These are phyloP conservation scores for Hanseniaspora uvarum DNA, from an alignment of 1,139 yeast species.

Conservation along the genomic window DNA sequence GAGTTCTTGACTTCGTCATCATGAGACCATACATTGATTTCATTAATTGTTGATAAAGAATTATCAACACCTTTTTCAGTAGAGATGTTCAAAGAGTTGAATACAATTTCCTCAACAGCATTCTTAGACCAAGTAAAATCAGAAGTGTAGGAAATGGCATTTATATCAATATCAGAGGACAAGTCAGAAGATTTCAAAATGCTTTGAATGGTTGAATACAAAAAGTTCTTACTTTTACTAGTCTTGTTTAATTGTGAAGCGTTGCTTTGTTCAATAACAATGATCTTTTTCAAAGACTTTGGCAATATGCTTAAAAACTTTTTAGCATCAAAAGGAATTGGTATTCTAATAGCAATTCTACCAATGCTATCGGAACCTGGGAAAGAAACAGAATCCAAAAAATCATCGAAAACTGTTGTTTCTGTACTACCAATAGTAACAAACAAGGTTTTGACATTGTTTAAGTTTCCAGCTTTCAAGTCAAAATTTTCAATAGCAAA, in stretches of 20 bases:
- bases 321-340: slow-evolving; percentile 60
- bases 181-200: slow-evolving; percentile 49
- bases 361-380: slow-evolving; percentile 45
- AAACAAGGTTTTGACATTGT: slow-evolving; percentile 56
- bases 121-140: slow-evolving; percentile 49
- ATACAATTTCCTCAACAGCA: slow-evolving; percentile 43
- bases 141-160: slow-evolving; percentile 45
- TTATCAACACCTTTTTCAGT: slow-evolving; percentile 20
- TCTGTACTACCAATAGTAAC: slow-evolving; percentile 51
- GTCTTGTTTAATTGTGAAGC: slow-evolving; percentile 42
- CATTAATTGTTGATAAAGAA: slow-evolving; percentile 36
- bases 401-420: slow-evolving; percentile 21
- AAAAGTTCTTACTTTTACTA: slow-evolving; percentile 8
- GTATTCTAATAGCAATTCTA: slow-evolving; percentile 62
- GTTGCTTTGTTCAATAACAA: slow-evolving; percentile 52
- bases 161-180: slow-evolving; percentile 33
- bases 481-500: slow-evolving; percentile 37
- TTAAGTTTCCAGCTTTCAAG: slow-evolving; percentile 44
- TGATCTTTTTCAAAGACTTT: slow-evolving; percentile 44
- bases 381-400: slow-evolving; percentile 53
- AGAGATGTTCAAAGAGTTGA: slow-evolving; percentile 37
- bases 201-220: slow-evolving; percentile 50
- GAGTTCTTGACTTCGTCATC: slow-evolving; percentile 42
- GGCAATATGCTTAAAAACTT: slow-evolving; percentile 56
- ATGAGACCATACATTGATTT: slow-evolving; percentile 51